Base-by-base conservation (phyloP, 306 rosid species). In the Vicia villosa region DNA sequence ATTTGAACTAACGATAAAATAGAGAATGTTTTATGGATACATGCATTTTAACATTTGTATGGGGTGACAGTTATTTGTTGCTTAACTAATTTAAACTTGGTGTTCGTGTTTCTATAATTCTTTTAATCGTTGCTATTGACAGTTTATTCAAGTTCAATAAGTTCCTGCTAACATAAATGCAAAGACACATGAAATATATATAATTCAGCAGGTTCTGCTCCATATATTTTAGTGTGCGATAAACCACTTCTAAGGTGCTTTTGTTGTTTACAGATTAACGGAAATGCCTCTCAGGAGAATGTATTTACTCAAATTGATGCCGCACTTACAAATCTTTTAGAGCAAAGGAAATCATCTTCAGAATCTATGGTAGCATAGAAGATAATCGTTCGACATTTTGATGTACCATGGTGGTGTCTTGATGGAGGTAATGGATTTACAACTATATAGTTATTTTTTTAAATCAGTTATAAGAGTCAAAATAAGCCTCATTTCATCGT, bases 271-370 rank as follows among this genome's bases (percentile, higher is more conserved):
- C 81, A 87, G 92, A 73, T 87, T 52, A 49, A 85, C 59, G 92
- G 92, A 58, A 79, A 77, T 69, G 80, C 41, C 52, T 30, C 87
- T 8, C 90, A 88, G 89, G 86, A 80, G 37, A 87, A 82, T 51
- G 97, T 93, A 77, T 90, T 85, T 82, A 73, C 80, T 46, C 84
- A 88, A 83, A 84, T 93, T 67, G 96, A 93, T 54, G 61, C 56
- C 16, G 81, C 70, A 11, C 81, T 93, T 52, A 24, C 79, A 26
- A 73, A 62, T 47, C 89, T 93, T 74, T 40, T 82, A 21, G 93
- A 82, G 79, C 82, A 73, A 19, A 81, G 82, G 80, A 75, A 82
- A 73, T 75, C 77, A 63, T 66, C 86, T 66, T 71, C 83, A 41
- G 83, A 74, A 66, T 88, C 88, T 59, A 38, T 85, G 69, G 86